A percentile compares a stretch with the other conserved stretches of the same genome.
These are phyloP conservation scores for Colletotrichum lindemuthianum DNA, from an alignment of 2,329 filamentous ascomycete genomes.

Conservation along the genomic window DNA sequence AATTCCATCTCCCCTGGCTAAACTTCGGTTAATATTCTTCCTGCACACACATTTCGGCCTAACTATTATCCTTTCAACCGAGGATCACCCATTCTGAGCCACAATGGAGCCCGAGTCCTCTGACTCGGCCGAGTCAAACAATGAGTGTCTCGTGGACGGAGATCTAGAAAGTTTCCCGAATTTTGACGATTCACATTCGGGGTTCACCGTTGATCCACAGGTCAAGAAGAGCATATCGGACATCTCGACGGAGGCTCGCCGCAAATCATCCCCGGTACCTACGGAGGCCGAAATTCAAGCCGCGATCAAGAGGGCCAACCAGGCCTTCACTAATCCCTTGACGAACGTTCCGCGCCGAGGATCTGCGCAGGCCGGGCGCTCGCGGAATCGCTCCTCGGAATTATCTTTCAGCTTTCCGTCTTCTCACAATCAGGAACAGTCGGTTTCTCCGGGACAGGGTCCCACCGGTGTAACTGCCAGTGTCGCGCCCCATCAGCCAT, in stretches of 20 bases:
- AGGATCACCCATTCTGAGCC: slow-evolving; percentile 23
- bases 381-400: slow-evolving; percentile 25
- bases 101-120: slow-evolving; percentile 24
- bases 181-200: slow-evolving; percentile 14
- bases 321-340: slow-evolving; percentile 15
- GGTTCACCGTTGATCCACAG: too few relatives aligned
- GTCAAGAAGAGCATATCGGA: slow-evolving; percentile 3
- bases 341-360: slow-evolving; percentile 32
- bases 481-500: slow-evolving; percentile 13
- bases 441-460: slow-evolving; percentile 1
- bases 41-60: neutral
- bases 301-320: slow-evolving; percentile 28
- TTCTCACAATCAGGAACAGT: neutral
- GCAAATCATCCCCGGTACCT: slow-evolving; percentile 6
- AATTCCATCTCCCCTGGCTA: neutral
- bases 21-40: slow-evolving; percentile 12
- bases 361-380: slow-evolving; percentile 20
- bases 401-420: slow-evolving; percentile 28
- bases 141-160: slow-evolving; percentile 22
- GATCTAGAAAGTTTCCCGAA: slow-evolving; percentile 18
- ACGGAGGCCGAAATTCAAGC: slow-evolving; percentile 27
- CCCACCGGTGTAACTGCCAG: neutral
- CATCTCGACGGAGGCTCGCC: too few relatives aligned
- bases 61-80: slow-evolving; percentile 24
- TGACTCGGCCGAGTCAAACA: slow-evolving; percentile 14